Percentiles rank a stretch among this genome's conserved stretches.
Conservation (phyloP, 108 stramenopile genomes). For the Cyclotella sp. region DNA sequence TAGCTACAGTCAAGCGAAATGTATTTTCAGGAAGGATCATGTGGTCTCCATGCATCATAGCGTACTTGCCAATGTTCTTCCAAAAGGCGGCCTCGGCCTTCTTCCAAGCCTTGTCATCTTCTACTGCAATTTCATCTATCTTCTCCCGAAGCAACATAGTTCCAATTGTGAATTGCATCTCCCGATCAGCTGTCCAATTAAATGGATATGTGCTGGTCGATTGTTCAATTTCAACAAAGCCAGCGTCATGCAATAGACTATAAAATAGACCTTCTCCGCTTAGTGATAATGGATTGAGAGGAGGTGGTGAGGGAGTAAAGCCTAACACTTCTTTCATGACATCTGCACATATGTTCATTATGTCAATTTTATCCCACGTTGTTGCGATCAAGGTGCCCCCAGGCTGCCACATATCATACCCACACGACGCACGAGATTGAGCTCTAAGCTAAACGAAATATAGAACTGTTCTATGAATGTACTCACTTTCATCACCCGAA, state of each 20-base stretch:
- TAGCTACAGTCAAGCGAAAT: constrained; percentile 17
- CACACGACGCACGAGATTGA: neutral
- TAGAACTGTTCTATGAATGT: neutral
- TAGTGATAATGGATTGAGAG: constrained; percentile 39
- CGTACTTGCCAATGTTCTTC: constrained; percentile 9
- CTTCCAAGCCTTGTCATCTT: constrained; percentile 12
- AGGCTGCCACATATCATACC: neutral
- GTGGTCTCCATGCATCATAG: constrained; percentile 6
- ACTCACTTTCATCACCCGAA: constrained; percentile 23
- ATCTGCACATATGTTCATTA: constrained; percentile 18
- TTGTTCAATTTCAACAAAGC: constrained; percentile 18
- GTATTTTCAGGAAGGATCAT: constrained; percentile 24
- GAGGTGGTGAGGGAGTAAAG: constrained; percentile 28
- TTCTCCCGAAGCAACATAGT: constrained; percentile 25
- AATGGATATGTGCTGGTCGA: constrained; percentile 31
- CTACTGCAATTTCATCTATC: constrained; percentile 18
- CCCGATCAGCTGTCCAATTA: neutral
- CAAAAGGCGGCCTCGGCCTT: constrained; percentile 25
- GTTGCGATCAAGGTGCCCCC: constrained; percentile 40
- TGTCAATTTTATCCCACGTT: constrained; percentile 40
- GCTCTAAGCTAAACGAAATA: neutral
- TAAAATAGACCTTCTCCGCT: constrained; percentile 31
- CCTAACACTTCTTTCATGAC: constrained; percentile 35
- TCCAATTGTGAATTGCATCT: constrained; percentile 23
- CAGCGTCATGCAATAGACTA: constrained; percentile 24